A percentile compares a stretch with the other conserved stretches of the same genome.
phyloP scores from a whole-genome alignment of 139 green algal species.

The Deuterostichococcus epilithicus region DNA sequence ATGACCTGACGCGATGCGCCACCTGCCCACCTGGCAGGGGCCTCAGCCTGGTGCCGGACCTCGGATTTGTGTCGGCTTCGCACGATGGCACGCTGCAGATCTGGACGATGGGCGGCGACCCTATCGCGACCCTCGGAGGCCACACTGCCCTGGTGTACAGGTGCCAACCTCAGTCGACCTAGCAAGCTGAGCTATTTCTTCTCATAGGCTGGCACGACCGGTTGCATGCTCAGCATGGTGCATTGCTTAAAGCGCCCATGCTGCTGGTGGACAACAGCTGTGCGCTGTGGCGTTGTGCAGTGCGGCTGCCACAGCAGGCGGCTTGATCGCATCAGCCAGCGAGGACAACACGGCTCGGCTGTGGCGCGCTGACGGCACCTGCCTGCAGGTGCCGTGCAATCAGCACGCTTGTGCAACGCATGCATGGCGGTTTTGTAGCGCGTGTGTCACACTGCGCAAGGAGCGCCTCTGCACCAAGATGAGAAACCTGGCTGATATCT shows the following conservation, averaged over 20 bases:
- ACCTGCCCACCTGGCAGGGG: slow-evolving; percentile 39
- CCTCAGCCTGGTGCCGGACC: slow-evolving; percentile 61
- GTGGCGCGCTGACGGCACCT: slow-evolving; percentile 66
- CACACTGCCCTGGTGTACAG: slow-evolving; percentile 88
- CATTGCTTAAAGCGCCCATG: slow-evolving; percentile 1
- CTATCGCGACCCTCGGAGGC: slow-evolving; percentile 65
- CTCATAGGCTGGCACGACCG: too few species aligned
- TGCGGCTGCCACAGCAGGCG: slow-evolving; percentile 2
- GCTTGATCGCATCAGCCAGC: slow-evolving; percentile 62
- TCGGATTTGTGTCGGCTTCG: slow-evolving; percentile 88
- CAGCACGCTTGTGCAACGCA: background rate
- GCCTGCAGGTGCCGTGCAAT: slow-evolving; percentile 37
- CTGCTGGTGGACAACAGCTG: slow-evolving; percentile 22
- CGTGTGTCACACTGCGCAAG: background rate
- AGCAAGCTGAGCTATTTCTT: slow-evolving; percentile 5
- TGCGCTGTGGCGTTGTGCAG: background rate
- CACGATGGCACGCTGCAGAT: slow-evolving; percentile 73
- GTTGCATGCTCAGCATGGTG: slow-evolving; percentile 8
- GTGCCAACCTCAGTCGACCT: too few species aligned
- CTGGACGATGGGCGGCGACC: slow-evolving; percentile 54
- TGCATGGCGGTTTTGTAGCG: background rate
- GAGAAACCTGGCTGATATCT: background rate
- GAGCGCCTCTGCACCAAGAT: too few species aligned
- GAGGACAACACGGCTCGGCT: slow-evolving; percentile 86
- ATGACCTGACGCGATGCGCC: background rate